Evolutionary conservation across 1,139 yeast species (phyloP), one percentile per base, ranked within the genome.

Genomic region (Hyphopichia burtonii): DNA sequence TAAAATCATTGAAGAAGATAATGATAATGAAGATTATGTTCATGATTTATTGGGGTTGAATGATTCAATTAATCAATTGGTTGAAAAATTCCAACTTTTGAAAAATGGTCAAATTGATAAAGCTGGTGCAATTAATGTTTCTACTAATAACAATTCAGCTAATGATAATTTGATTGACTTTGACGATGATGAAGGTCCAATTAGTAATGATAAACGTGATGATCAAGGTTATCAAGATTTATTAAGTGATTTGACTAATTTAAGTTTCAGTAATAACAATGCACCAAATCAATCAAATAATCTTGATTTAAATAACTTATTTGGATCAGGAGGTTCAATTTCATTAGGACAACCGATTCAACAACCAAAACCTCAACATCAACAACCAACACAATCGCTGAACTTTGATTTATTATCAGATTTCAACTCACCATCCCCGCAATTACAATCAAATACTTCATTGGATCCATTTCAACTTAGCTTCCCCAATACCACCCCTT

Each of bases 1-100:
- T 59, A 85, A 83, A 54, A 86, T 94, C 56, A 82, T 90, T 48
- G 95, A 87, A 57, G 90, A 85, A 53, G 80, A 81, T 38, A 56
- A 53, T 39, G 68, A 62, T 20, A 83, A 86, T 54, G 88, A 80
- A 50, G 82, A 73, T 20, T 80, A 86, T 15, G 86, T 89, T 36
- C 73, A 72, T 41, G 83, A 80, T 46, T 69, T 93, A 45, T 71
- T 88, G 43, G 74, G 74, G 22, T 72, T 93, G 47, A 89, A 89
- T 59, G 97, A 89, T 59, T 78, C 78, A 46, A 85, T 91, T 49
- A 86, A 88, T 55, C 72, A 79, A 11, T 75, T 89, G 42, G 66
- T 89, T 41, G 74, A 76, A 41, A 89, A 88, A 63, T 89, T 78
- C 65, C 80, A 76, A 42, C 68, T 81, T 27, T 69, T 89, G 55